These are phyloP conservation scores for Chloris gayana DNA, from an alignment of 176 grass and related monocot species.

Conservation along the genomic window DNA sequence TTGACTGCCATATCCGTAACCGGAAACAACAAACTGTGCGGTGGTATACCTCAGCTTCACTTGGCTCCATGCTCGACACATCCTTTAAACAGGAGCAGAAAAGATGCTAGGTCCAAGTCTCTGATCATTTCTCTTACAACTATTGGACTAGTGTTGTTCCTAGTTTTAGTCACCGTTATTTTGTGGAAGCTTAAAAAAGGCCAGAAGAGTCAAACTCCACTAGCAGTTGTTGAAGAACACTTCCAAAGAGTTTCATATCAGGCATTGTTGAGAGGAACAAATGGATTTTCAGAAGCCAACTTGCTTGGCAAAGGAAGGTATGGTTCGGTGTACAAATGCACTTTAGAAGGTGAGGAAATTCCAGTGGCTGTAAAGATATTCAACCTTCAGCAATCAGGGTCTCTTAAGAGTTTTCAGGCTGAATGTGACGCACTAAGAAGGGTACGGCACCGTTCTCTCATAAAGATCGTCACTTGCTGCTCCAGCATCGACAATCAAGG, in stretches of 20 bases:
- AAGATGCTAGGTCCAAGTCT: background rate
- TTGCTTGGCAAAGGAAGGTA: slow-evolving; percentile 31
- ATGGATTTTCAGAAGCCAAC: slow-evolving; percentile 21
- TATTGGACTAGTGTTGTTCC: background rate
- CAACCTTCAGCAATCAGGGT: slow-evolving; percentile 24
- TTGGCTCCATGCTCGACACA: background rate
- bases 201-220: background rate
- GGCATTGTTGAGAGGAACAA: slow-evolving; percentile 17
- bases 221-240: background rate
- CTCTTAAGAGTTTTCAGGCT: slow-evolving; percentile 26
- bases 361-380: slow-evolving; percentile 37
- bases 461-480: slow-evolving; percentile 44
- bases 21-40: slow-evolving; percentile 37
- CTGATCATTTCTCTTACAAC: background rate
- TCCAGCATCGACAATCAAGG: slow-evolving; percentile 13
- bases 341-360: background rate
- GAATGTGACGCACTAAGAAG: slow-evolving; percentile 36
- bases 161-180: background rate
- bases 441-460: slow-evolving; percentile 22
- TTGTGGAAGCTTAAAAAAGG: background rate
- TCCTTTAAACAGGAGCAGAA: background rate
- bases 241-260: slow-evolving; percentile 22
- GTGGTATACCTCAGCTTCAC: slow-evolving; percentile 35
- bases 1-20: slow-evolving; percentile 6
- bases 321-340: slow-evolving; percentile 19